Conservation (phyloP, 768 basidiomycete species). For the Lactarius quietus region DNA sequence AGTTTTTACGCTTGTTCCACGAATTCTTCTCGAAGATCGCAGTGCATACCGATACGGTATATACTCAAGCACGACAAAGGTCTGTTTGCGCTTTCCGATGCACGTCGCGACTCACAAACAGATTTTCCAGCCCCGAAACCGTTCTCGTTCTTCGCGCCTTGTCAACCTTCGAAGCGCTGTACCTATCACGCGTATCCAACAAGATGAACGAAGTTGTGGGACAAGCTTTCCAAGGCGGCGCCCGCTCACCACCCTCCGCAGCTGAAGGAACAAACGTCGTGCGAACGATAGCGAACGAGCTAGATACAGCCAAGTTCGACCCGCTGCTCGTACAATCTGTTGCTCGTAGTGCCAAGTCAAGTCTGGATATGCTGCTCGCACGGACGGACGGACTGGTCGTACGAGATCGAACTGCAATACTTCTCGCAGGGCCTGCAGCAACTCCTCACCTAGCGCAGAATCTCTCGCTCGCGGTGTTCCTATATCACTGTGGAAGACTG, state of each 20-base stretch:
- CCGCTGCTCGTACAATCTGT: conserved; percentile 79
- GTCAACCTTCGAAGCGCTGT: conserved; percentile 81
- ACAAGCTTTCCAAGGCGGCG: conserved; percentile 70
- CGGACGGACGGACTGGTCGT: conserved; percentile 67
- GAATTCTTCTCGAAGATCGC: conserved; percentile 96
- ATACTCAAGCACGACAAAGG: conserved; percentile 84
- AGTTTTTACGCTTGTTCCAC: conserved; percentile 86
- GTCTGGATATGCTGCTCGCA: conserved; percentile 64
- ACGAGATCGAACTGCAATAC: conserved; percentile 74
- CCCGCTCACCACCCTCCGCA: conserved; percentile 64
- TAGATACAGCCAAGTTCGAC: conserved; percentile 91
- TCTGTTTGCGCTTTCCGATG: conserved; percentile 30
- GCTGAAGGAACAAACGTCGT: conserved; percentile 76
- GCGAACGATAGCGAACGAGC: conserved; percentile 79
- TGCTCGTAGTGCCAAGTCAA: conserved; percentile 65
- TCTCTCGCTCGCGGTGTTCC: conserved; percentile 68
- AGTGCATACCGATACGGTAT: conserved; percentile 92
- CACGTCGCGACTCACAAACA: neutral
- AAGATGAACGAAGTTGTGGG: conserved; percentile 81
- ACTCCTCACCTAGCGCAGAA: conserved; percentile 79
- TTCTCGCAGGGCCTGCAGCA: conserved; percentile 69
- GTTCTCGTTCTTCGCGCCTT: conserved; percentile 82
- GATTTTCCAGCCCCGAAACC: conserved; percentile 76
- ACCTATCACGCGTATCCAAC: conserved; percentile 78
- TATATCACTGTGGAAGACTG: conserved; percentile 76